Evolutionary conservation across 306 rosid genomes (phyloP), one percentile per base, ranked within the genome.

Genomic region (Casuarina equisetifolia): DNA sequence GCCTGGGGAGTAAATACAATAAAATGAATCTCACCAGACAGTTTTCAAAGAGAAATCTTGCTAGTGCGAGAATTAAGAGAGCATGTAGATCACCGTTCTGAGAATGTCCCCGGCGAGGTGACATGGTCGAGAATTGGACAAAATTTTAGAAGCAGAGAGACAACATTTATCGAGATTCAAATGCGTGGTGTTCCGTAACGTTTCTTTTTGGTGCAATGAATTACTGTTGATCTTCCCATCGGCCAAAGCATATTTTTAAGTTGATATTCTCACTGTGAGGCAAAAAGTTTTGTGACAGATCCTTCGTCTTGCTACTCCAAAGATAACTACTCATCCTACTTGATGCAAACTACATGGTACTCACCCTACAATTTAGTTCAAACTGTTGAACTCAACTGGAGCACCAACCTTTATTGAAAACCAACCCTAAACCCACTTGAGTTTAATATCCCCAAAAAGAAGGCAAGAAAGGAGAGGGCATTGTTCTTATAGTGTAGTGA

Each of bases 281-380:
- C 63, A 78, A 61, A 84, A 78, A 78, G 84, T 70, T 69, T 62
- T 61, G 75, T 63, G 84, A 73, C 73, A 44, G 81, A 72, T 77
- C 74, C 76, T 44, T 78, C 76, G 74, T 82, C 84, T 45, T 82
- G 81, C 74, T n/a, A 20, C 81, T 62, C 62, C 82, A 78, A 79
- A 76, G 7, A 42, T 17, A 69, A 55, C 51, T 49, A 68, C 68
- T 50, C 32, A 25, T 25, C 32, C 32, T 25, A 25, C 32, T 25
- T 25, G 32, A 25, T 25, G 32, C 32, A 25, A 25, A 25, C 32
- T 25, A 25, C 32, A 25, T 25, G 32, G 32, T 25, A 25, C 32
- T 25, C 32, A 25, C 32, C 32, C 32, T 25, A 25, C 32, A 25
- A 25, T 25, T 25, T 25, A 25, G 32, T 25, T 25, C 32, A 25